phyloP scores from a whole-genome alignment of 2,329 filamentous ascomycete species.

The Penicillium sp. region DNA sequence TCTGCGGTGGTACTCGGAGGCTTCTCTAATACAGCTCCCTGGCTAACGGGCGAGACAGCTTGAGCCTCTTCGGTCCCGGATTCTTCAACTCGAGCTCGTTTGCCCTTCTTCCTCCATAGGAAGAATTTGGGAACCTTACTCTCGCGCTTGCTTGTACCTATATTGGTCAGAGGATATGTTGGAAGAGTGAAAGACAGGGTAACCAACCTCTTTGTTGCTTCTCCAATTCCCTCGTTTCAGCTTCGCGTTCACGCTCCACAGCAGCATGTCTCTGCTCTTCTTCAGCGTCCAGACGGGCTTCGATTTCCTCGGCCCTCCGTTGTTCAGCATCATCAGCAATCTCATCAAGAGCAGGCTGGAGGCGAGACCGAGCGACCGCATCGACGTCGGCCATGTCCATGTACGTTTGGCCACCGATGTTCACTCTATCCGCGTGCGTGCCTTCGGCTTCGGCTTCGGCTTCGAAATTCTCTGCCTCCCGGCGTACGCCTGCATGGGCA shows the following conservation, averaged over 20 bases:
- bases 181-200: background rate
- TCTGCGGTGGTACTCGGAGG: background rate
- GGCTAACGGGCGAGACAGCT: background rate
- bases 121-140: constrained; percentile 26
- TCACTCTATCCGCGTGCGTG: no score
- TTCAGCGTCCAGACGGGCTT: constrained; percentile 62
- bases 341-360: constrained; percentile 82
- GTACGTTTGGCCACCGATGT: constrained; percentile 78
- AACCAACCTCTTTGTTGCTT: constrained; percentile 30
- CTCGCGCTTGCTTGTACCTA: constrained; percentile 17
- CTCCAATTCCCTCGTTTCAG: constrained; percentile 34
- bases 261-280: constrained; percentile 60
- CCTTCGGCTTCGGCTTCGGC: no score
- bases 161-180: background rate
- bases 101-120: constrained; percentile 30
- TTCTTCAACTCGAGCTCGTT: constrained; percentile 17
- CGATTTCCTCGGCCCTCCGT: constrained; percentile 65
- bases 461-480: constrained; percentile 63
- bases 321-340: constrained; percentile 75
- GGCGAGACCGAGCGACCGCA: constrained; percentile 69
- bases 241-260: constrained; percentile 40
- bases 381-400: constrained; percentile 77
- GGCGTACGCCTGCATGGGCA: constrained; percentile 65
- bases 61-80: constrained; percentile 4
- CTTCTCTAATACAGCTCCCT: constrained; percentile 1